phyloP scores from a whole-genome alignment of 148 eudicot genomes.

The Rhododendron simsii region DNA sequence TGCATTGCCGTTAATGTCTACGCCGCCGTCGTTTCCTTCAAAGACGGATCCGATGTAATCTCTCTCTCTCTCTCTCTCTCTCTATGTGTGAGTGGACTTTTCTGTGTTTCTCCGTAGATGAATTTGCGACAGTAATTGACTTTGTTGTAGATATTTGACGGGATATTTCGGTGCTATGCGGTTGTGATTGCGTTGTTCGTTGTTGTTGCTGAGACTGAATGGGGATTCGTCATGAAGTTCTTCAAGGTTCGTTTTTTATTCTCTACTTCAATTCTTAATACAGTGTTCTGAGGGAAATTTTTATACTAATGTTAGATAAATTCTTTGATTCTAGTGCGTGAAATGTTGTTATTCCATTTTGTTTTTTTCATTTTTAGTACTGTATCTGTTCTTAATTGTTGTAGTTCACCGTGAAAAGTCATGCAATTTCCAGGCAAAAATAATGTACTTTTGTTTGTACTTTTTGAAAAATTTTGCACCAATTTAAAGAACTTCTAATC shows the following conservation, averaged over 20 bases:
- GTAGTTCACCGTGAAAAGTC: background rate
- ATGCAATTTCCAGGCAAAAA: background rate
- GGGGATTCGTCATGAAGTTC: conserved; percentile 61
- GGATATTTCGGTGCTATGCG: conserved; percentile 88
- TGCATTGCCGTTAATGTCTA: conserved; percentile 72
- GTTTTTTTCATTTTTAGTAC: background rate
- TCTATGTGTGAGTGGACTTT: background rate
- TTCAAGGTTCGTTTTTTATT: conserved; percentile 48
- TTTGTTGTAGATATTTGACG: conserved; percentile 66
- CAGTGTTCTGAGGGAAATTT: background rate
- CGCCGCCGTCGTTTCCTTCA: conserved; percentile 75
- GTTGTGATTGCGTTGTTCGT: conserved; percentile 60
- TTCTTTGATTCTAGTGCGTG: background rate
- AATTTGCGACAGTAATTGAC: background rate
- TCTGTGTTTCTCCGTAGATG: background rate
- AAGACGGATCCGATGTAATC: conserved; percentile 60
- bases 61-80: background rate
- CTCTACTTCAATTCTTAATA: background rate
- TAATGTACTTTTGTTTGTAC: too few relatives aligned
- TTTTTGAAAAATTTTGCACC: background rate
- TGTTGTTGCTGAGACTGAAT: conserved; percentile 87
- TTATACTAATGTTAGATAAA: too few relatives aligned
- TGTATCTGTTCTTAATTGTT: background rate
- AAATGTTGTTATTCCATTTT: background rate
- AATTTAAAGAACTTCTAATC: background rate